Evolutionary conservation across 257 asterid genomes (phyloP).

Genomic region (Solanum arcanum): DNA sequence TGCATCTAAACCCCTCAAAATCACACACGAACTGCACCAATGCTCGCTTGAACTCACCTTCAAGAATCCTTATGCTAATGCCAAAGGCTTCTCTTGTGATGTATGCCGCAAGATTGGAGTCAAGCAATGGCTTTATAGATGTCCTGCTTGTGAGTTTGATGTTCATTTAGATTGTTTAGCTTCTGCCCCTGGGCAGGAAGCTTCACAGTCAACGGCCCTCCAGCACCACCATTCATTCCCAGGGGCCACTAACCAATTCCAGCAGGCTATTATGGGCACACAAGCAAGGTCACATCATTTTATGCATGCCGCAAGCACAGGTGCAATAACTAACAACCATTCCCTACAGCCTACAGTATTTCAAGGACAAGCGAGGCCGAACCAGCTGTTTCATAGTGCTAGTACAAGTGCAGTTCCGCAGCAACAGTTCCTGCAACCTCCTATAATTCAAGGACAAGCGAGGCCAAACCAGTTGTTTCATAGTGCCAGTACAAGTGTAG

Average conservation of each 20-base stretch:
- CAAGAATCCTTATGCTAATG: slow-evolving; percentile 24
- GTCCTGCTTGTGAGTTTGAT: slow-evolving; percentile 39
- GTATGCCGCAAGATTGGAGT: slow-evolving; percentile 28
- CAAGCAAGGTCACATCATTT: background rate
- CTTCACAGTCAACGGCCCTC: background rate
- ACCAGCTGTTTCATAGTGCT: background rate
- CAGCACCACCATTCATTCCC: slow-evolving; percentile 17
- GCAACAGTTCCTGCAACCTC: background rate
- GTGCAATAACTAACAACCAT: background rate
- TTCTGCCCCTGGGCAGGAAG: background rate
- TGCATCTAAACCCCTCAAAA: slow-evolving; percentile 32
- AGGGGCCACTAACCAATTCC: slow-evolving; percentile 4
- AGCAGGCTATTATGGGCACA: background rate
- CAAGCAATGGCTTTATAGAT: slow-evolving; percentile 61
- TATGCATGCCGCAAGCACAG: background rate
- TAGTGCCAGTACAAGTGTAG: background rate
- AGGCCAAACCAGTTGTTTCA: background rate
- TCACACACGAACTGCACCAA: slow-evolving; percentile 30
- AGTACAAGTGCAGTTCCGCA: background rate
- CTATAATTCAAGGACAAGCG: background rate
- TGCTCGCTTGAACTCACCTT: slow-evolving; percentile 43
- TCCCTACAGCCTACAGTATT: background rate
- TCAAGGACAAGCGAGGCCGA: background rate
- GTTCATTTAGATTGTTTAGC: slow-evolving; percentile 38
- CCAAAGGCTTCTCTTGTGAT: slow-evolving; percentile 47